Conservation (phyloP, 2,329 filamentous ascomycete species). For the Arthrobotrys musiformis region DNA sequence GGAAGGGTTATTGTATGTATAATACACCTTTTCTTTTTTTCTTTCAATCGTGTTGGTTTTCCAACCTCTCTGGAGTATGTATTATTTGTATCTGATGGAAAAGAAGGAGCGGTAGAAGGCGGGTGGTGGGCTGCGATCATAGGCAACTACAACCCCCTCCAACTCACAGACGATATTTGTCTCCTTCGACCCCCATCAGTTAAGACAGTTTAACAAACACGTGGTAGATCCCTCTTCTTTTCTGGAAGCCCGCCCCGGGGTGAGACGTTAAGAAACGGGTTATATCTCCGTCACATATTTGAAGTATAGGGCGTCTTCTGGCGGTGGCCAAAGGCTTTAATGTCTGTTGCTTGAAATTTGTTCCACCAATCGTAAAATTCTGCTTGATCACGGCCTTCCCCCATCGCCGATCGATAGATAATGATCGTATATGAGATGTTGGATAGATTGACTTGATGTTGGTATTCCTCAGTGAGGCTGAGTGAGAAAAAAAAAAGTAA, state of each 20-base stretch:
- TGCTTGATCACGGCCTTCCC: neutral
- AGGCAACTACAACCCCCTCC: neutral
- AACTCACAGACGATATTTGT: neutral
- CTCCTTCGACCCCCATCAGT: neutral
- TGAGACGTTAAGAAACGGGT: neutral
- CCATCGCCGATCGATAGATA: neutral
- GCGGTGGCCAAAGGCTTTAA: neutral
- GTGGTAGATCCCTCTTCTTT: conserved; percentile 11
- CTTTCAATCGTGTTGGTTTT: neutral
- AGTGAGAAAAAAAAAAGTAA: neutral
- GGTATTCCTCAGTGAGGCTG: neutral
- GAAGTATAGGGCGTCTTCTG: neutral
- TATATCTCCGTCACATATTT: neutral
- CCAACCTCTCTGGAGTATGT: neutral
- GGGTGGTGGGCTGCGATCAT: neutral
- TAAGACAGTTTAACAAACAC: neutral
- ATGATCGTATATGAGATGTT: neutral
- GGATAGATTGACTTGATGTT: neutral
- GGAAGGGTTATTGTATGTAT: too few species aligned
- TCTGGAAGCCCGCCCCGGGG: neutral
- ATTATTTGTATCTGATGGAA: neutral
- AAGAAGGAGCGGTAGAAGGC: neutral
- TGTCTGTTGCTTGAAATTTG: neutral
- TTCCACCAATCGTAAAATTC: neutral
- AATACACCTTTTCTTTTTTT: neutral